Base-by-base conservation (phyloP, 106 monocot species). In the Dendrobium catenatum region DNA sequence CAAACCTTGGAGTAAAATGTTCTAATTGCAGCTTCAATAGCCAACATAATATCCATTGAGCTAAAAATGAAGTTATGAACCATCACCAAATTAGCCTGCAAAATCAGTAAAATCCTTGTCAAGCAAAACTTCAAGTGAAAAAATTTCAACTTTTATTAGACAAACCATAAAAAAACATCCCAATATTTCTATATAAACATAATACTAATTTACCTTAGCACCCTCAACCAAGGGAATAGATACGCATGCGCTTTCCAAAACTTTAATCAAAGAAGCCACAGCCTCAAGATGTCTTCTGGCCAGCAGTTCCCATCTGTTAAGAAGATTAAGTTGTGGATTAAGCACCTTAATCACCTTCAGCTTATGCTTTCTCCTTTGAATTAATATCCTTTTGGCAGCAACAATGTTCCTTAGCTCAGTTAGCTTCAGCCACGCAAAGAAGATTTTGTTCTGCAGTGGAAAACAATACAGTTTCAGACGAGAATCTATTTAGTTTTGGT, bases 351-450 rank as follows among this genome's bases (percentile, higher is more conserved):
- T 64, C 67, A 77, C 33, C 42, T 68, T 82, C n/a, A 68, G 6
- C 31, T 82, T 82, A 5, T 64, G 77, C 67, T 67, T 76, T n/a
- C 64, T 44, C 29, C 82, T 33, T 16, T 67, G 61, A 31, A 82
- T 82, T 13, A 79, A 20, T 42, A 66, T 79, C 67, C 67, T 76
- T 78, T 87, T 91, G 4, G 92, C 89, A 51, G 89, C 82, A 26
- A 87, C 84, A 17, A 89, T 79, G 42, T 84, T 92, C 27, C 84
- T n/a, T 9, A 82, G 83, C 82, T 92, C 92, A 46, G 85, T 72
- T 37, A 89, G 77, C n/a, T 81, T 87, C 56, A 89, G 29, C 89
- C 83, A 89, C 9, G 80, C 82, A 75, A 85, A 85, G 83, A 92
- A 89, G 2, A 89, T 44, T 55, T 86, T 92, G 64, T 75, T 85